Base-by-base conservation (phyloP, 495 filamentous ascomycete species). In the Poronia punctata region DNA sequence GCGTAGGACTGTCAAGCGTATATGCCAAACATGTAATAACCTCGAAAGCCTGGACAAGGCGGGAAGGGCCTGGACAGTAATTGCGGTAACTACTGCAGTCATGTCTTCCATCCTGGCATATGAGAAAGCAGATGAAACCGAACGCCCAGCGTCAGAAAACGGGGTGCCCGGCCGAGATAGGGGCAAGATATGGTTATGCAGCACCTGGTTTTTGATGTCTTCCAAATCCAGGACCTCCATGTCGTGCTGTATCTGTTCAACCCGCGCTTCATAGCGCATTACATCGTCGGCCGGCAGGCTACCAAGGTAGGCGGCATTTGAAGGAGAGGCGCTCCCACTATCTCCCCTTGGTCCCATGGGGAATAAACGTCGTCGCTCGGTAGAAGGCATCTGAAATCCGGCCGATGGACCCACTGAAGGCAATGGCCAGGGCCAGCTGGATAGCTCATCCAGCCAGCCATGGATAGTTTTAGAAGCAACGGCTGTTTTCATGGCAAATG, bases 21-120 rank as follows among this genome's bases (percentile, higher is more conserved):
- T 74, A 14, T 67, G 76, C 92, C 92, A 98, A 7, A 73, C 72
- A 30, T 74, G 74, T 32, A 97, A 66, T 1, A 88, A 59, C 10
- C 72, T 70, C 20, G 72, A 78, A 26, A 98, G 61, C 21, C 74
- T 75, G 21, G 82, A 82, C n/a, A 95, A 61, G 29, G 83, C 79
- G 1, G 93, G 92, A 17, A 98, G 70, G 7, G 89, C 78, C 45
- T 89, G 85, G 11, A 98, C 55, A 4, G 88, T 83, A 12, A 86
- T 95, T 16, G 86, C 84, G 17, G 92, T 96, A 28, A 97, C 74
- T 24, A 96, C 69, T 19, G 90, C 81, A 2, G 88, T 89, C 56
- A 95, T 79, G 56, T 93, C 88, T 49, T 88, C 87, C 60, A 96
- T 64, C 54, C 48, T 65, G 25, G 64, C 57, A 41, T 67, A 65